A percentile compares a stretch with the other conserved stretches of the same genome.
Evolutionary conservation across 768 basidiomycete genomes (phyloP).

Genomic region (Rhizopogon vinicolor): DNA sequence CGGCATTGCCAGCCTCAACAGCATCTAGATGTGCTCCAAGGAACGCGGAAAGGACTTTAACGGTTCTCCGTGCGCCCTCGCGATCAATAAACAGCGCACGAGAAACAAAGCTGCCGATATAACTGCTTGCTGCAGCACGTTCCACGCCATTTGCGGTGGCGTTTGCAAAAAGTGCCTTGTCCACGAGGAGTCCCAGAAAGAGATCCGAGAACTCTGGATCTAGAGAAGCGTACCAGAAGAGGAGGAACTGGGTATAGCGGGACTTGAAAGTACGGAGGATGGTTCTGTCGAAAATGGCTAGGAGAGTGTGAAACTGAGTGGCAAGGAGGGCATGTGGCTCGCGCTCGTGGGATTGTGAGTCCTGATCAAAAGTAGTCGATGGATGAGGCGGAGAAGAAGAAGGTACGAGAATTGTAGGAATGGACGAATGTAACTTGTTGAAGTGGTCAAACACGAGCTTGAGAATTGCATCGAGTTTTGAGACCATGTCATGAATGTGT

Average conservation of each 20-base stretch:
- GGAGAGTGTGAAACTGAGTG: slow-evolving; percentile 78
- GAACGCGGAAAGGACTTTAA: slow-evolving; percentile 84
- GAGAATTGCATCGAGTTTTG: slow-evolving; percentile 87
- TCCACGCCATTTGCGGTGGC: slow-evolving; percentile 47
- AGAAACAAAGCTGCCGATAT: slow-evolving; percentile 89
- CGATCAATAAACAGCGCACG: slow-evolving; percentile 84
- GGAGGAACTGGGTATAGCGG: slow-evolving; percentile 93
- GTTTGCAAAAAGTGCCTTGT: slow-evolving; percentile 69
- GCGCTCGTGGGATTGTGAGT: slow-evolving; percentile 16
- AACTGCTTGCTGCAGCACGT: slow-evolving; percentile 88
- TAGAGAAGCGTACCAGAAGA: slow-evolving; percentile 94
- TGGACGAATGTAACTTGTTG: slow-evolving; percentile 38
- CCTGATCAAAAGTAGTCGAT: slow-evolving; percentile 19
- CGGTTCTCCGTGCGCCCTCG: slow-evolving; percentile 65
- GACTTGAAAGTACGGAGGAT: slow-evolving; percentile 96
- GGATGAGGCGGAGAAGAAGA: slow-evolving; percentile 16
- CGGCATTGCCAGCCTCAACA: slow-evolving; percentile 32
- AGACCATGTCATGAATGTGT: slow-evolving; percentile 81
- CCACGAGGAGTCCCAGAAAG: slow-evolving; percentile 93
- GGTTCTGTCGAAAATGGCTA: slow-evolving; percentile 90
- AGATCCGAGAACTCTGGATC: slow-evolving; percentile 86
- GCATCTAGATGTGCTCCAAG: slow-evolving; percentile 72
- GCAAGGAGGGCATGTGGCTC: slow-evolving; percentile 35
- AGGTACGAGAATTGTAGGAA: slow-evolving; percentile 14
- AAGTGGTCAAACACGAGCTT: slow-evolving; percentile 86